Evolutionary conservation across 495 filamentous ascomycete genomes (phyloP).

Genomic region (Neurospora sp.): DNA sequence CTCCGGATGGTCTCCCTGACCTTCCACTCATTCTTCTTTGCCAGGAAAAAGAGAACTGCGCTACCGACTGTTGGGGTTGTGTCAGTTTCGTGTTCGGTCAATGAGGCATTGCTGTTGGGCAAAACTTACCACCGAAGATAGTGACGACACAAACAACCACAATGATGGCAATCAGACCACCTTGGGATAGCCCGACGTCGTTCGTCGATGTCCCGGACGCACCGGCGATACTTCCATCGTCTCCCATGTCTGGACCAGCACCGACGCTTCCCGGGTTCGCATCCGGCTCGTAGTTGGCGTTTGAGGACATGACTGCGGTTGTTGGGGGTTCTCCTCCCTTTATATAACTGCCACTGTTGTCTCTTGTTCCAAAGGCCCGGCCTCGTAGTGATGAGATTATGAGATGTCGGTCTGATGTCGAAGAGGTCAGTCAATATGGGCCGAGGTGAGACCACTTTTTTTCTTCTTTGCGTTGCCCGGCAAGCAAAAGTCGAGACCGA

Average conservation of each 20-base stretch:
- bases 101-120: neutral
- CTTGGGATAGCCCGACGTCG: constrained; percentile 43
- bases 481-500: neutral
- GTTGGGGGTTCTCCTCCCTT: neutral
- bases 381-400: neutral
- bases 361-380: neutral
- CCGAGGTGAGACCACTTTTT: neutral
- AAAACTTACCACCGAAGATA: constrained; percentile 43
- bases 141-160: constrained; percentile 48
- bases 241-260: constrained; percentile 11
- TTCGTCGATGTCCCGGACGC: constrained; percentile 43
- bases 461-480: neutral
- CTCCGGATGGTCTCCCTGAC: constrained; percentile 41
- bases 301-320: neutral
- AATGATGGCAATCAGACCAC: constrained; percentile 52
- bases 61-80: constrained; percentile 27
- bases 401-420: neutral
- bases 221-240: constrained; percentile 38
- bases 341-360: neutral
- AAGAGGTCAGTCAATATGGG: neutral
- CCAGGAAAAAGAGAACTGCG: constrained; percentile 41
- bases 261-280: neutral
- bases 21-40: constrained; percentile 49
- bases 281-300: constrained; percentile 10
- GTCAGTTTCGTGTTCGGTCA: neutral